Percentiles rank a stretch among this genome's conserved stretches.
phyloP scores from a whole-genome alignment of 2,329 filamentous ascomycete genomes.

The Clarireedia paspali region DNA sequence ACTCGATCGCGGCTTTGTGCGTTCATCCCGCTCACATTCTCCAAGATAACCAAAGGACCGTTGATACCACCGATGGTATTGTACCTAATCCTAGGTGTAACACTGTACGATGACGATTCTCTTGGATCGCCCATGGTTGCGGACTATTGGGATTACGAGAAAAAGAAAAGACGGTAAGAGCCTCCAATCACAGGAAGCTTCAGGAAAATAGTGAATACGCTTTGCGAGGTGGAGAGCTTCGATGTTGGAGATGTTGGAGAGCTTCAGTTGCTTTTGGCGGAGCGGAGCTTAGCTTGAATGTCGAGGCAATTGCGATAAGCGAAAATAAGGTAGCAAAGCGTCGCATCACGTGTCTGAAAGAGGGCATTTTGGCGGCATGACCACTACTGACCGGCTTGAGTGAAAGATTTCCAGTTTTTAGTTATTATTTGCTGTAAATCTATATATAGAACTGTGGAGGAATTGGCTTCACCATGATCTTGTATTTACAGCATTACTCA shows the following conservation, averaged over 20 bases:
- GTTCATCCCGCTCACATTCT: conserved; percentile 63
- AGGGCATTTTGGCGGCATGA: too few species aligned
- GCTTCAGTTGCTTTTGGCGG: conserved; percentile 9
- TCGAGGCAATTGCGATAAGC: conserved; percentile 15
- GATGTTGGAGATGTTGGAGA: conserved; percentile 10
- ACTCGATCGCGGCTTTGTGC: neutral
- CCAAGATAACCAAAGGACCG: conserved; percentile 92
- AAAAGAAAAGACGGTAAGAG: neutral
- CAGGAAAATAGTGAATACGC: conserved; percentile 3
- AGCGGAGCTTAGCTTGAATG: conserved; percentile 8
- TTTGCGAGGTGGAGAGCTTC: conserved; percentile 5
- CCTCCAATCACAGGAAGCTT: conserved; percentile 10
- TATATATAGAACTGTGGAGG: neutral
- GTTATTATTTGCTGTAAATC: neutral
- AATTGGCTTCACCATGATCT: too few species aligned
- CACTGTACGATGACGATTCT: conserved; percentile 31
- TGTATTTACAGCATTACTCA: too few species aligned
- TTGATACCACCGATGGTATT: conserved; percentile 98
- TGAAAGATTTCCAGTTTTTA: neutral
- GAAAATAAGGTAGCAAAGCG: conserved; percentile 1
- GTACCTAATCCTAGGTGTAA: conserved; percentile 76
- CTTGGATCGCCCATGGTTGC: conserved; percentile 30
- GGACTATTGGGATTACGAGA: neutral
- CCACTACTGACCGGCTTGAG: neutral
- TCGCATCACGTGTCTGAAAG: neutral